Evolutionary conservation across 805 yeast species (phyloP).

Genomic region (Lipomyces oligophaga): DNA sequence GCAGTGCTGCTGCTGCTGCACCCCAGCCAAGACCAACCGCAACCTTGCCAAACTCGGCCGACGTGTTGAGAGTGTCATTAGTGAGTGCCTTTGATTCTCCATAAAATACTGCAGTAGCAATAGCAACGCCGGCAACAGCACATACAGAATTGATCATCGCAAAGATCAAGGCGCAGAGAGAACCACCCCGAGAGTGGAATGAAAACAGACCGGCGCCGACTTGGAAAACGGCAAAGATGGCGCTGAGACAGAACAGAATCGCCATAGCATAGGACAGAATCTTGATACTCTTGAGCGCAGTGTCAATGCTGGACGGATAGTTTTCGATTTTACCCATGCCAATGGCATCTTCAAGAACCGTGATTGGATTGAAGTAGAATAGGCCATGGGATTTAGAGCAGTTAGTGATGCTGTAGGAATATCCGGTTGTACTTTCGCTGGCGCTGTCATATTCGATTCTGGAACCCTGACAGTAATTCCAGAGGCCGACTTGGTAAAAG

Average conservation of each 20-base stretch:
- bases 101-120: conserved; percentile 58
- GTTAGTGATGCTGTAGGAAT: conserved; percentile 41
- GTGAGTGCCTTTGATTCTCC: conserved; percentile 49
- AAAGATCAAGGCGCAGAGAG: conserved; percentile 46
- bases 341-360: conserved; percentile 33
- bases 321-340: conserved; percentile 29
- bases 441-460: conserved; percentile 34
- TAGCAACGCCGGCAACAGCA: conserved; percentile 46
- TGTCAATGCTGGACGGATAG: conserved; percentile 49
- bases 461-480: conserved; percentile 59
- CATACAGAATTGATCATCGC: conserved; percentile 41
- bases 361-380: conserved; percentile 54
- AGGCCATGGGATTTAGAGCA: conserved; percentile 57
- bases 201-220: conserved; percentile 45
- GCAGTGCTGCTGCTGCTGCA: conserved; percentile 48
- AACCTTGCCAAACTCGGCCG: conserved; percentile 46
- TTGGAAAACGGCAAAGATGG: conserved; percentile 42
- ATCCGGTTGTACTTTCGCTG: conserved; percentile 34
- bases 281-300: conserved; percentile 47
- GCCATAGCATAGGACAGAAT: conserved; percentile 56
- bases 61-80: conserved; percentile 50
- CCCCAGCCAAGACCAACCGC: conserved; percentile 67
- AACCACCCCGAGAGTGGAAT: conserved; percentile 46
- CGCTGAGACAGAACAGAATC: conserved; percentile 49
- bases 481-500: conserved; percentile 54